Evolutionary conservation across 2,329 filamentous ascomycete genomes (phyloP).

Genomic region (Pseudogymnoascus sp.): DNA sequence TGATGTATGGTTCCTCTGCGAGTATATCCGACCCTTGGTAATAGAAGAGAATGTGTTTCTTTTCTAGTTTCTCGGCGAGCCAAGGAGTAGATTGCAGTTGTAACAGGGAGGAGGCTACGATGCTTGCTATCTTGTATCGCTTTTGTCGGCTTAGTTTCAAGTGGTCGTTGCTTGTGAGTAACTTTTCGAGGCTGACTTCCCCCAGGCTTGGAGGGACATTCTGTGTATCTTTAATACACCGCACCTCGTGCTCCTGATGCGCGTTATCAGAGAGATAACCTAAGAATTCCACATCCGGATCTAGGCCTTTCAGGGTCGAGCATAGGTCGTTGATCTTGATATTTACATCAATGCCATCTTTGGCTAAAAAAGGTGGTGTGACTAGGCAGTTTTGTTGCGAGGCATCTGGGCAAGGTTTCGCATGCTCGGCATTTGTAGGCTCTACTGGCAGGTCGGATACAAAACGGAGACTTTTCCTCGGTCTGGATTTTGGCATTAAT

Average conservation of each 20-base stretch:
- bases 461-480: slow-evolving; percentile 12
- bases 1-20: slow-evolving; percentile 18
- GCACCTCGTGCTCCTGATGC: slow-evolving; percentile 10
- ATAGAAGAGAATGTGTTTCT: slow-evolving; percentile 20
- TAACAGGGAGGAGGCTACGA: slow-evolving; percentile 19
- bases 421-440: background rate
- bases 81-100: slow-evolving; percentile 22
- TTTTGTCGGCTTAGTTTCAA: slow-evolving; percentile 14
- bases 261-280: slow-evolving; percentile 17
- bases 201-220: slow-evolving; percentile 11
- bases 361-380: background rate
- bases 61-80: slow-evolving; percentile 17
- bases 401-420: background rate
- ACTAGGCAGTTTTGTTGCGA: background rate
- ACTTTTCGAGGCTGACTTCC: slow-evolving; percentile 11
- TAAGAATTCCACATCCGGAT: slow-evolving; percentile 1
- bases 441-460: background rate
- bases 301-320: slow-evolving; percentile 7
- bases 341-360: background rate
- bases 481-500: background rate
- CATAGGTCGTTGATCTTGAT: slow-evolving; percentile 17
- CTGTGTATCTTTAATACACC: background rate
- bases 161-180: slow-evolving; percentile 10
- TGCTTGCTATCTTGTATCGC: slow-evolving; percentile 18
- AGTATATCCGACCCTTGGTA: slow-evolving; percentile 10